Evolutionary conservation across 352 stramenopile genomes (phyloP), one percentile per base, ranked within the genome.

Genomic region (Pythium folliculosum): DNA sequence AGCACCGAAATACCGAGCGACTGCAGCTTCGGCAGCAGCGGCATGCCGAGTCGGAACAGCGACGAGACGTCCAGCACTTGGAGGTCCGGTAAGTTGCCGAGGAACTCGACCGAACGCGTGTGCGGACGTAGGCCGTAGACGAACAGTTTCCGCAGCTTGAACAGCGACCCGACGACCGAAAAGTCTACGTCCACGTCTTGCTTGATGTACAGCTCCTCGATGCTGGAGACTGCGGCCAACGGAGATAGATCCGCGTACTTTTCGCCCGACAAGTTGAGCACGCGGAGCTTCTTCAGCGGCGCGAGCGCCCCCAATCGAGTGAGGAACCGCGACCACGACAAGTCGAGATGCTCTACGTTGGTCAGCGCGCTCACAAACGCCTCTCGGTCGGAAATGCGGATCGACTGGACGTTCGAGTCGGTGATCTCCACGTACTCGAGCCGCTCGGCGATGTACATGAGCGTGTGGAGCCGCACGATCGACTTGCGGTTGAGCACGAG

Each of bases 161-260:
- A 12, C 0, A 74, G 60, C 30, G 62, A 60, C 0, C 21, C 60
- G 5, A 74, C 19, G 12, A 52, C 50, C 1, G 67, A 67, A 14
- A 74, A 58, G 44, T 74, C 67, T 5, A 74, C 61, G 44, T 74
- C 67, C 0, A 74, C 55, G 25, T 74, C 67, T 48, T 74, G 67
- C 35, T 74, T 74, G 55, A 74, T 63, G 35, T 37, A 63, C 14
- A 74, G 56, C 19, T 69, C 67, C 47, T 74, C 67, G 13, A 74
- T 37, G 1, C 43, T 47, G 0, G 55, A 27, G 4, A 69, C 25
- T 1, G 35, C 19, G 3, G 37, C 27, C 1, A 74, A 32, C 19
- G 67, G 56, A 12, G 60, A 52, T 0, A 74, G 57, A 50, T 74
- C 62, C 0, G 49, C 32, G 45, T 63, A 74, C 47, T 74, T 74